These are phyloP conservation scores for Penicillium mononematosum DNA, from an alignment of 495 filamentous ascomycete genomes.

Conservation along the genomic window DNA sequence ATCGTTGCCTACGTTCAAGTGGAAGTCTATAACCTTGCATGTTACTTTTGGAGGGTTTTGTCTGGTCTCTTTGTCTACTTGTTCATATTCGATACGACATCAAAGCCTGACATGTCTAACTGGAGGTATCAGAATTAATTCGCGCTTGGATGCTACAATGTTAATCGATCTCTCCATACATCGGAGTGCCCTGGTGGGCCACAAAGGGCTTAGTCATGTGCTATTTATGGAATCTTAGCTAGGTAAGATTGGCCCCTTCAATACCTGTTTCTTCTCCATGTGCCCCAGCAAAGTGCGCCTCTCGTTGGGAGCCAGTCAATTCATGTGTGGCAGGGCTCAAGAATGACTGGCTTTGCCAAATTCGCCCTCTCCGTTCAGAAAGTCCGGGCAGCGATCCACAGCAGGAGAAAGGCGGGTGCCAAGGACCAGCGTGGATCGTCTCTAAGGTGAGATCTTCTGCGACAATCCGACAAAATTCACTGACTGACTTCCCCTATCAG, in stretches of 20 bases:
- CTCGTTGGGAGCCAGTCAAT: slow-evolving; percentile 31
- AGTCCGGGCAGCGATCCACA: slow-evolving; percentile 37
- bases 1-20: neutral
- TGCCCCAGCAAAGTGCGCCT: slow-evolving; percentile 8
- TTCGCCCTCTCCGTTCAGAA: slow-evolving; percentile 35
- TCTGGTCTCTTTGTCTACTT: neutral
- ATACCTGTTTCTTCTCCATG: neutral
- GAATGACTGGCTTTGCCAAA: slow-evolving; percentile 41
- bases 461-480: neutral
- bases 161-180: neutral
- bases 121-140: neutral
- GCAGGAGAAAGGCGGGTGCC: slow-evolving; percentile 29
- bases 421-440: slow-evolving; percentile 27
- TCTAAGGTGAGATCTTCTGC: slow-evolving; percentile 20
- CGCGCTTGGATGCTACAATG: neutral
- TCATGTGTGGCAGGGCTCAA: slow-evolving; percentile 30
- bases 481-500: slow-evolving; percentile 6
- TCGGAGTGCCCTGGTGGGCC: neutral
- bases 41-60: neutral
- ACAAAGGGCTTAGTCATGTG: slow-evolving; percentile 9
- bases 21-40: neutral
- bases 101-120: neutral
- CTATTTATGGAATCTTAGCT: slow-evolving; percentile 1
- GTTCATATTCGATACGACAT: neutral
- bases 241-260: neutral